Base-by-base conservation (phyloP, 1,284 basidiomycete genomes). In the Ustilago vetiveriae region DNA sequence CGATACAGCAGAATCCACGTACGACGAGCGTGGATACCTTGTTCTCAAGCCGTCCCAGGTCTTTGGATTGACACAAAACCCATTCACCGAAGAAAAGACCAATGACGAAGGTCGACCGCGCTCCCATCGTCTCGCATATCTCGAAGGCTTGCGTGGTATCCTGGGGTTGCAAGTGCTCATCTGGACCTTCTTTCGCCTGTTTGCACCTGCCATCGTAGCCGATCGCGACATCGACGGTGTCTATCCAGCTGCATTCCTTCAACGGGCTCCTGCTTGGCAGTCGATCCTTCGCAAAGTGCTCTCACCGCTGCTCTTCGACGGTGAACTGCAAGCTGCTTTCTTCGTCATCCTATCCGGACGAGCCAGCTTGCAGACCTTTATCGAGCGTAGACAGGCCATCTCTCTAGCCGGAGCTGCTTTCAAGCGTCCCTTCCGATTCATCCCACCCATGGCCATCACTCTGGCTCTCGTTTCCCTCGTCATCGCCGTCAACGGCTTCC, bases 121-220 rank as follows among this genome's bases (percentile, higher is more conserved):
- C 3, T 19, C 26, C 17, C 7, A 37, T 1, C 57, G 70, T 0
- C 30, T 72, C 0, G 44, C 36, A 0, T 73, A 72, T 33, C 42
- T 75, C 30, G 73, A 75, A 36, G 73, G 73, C 0, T 32, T 75
- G 17, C 49, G 73, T 1, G 75, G 75, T 11, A 22, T 76, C 4
- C 39, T 78, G 0, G 75, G 66, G 3, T 14, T 78, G 19, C 67
- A 78, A 29, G 66, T 70, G 24, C 43, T 76, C 19, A 27, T 78
- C 1, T 78, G 68, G 68, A 69, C 62, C 11, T 78, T 78, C 46
- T 72, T 78, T 54, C 66, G 75, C 16, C 40, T 74, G 35, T 72
- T 78, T 45, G 73, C 73, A 3, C 74, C 75, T 6, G 74, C 73
- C n/a, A 47, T 75, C 6, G 74, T 71, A 0, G 52, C 63, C 0